Base-by-base conservation (phyloP, 148 eudicot species). In the Fagopyrum homotropicum region DNA sequence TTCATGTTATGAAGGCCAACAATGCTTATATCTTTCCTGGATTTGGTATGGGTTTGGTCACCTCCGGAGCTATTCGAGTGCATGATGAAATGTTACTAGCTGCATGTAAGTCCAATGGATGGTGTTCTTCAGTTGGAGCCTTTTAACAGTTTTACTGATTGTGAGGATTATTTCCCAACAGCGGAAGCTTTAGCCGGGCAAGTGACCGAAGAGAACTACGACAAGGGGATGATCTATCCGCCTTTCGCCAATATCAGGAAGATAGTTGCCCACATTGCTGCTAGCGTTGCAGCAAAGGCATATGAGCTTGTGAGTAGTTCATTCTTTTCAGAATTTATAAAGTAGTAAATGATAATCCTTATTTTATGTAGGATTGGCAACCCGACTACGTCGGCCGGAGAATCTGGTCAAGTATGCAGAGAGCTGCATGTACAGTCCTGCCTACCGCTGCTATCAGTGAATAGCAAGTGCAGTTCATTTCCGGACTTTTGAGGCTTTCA, bases 21-120 rank as follows among this genome's bases (percentile, higher is more conserved):
- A 94, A 94, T 87, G 91, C 95, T 56, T 94, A 94, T 80, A 91
- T 94, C 63, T 94, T 94, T 75, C 98, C 98, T 40, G 97, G 98
- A 78, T 79, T 94, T 73, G 98, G 98, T 73, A 73, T 91, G 74
- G 97, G 98, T 70, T 79, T 94, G 85, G 93, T 91, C 77, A 91
- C 88, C 45, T 87, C 93, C 76, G 98, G 98, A 68, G 91, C 98
- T n/a, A 94, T 94, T 60, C 91, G 98, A 73, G 97, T 91, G 16
- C 96, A 89, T 30, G 84, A 89, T 43, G 93, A 85, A 17, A 91
- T 94, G 96, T 93, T 94, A 83, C 87, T 91, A 69, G 89, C 89
- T 75, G 97, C 98, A 30, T 86, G 98, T 94, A 80, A 88, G 91
- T 88, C 59, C 8, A 19, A 4, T 72, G 30, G 46, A 71, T 71